phyloP scores from a whole-genome alignment of 257 asterid genomes.

The Ophiorrhiza pumila region DNA sequence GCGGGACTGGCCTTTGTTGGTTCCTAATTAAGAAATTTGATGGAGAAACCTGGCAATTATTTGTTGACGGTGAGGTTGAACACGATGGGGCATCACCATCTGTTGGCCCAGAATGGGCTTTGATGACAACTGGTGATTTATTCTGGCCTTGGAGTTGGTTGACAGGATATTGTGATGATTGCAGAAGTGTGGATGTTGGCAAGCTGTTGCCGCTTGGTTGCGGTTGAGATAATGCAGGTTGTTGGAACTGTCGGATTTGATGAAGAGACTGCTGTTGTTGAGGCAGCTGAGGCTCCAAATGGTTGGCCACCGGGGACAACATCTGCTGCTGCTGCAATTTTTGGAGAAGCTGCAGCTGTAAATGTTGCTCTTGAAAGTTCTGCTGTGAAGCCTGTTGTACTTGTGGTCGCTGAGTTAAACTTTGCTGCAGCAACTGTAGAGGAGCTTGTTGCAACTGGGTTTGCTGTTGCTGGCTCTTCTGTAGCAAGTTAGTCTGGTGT shows the following conservation, averaged over 20 bases:
- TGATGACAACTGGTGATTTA: slow-evolving; percentile 36
- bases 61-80: slow-evolving; percentile 74
- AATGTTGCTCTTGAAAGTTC: slow-evolving; percentile 60
- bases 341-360: slow-evolving; percentile 76
- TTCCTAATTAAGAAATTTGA: slow-evolving; percentile 50
- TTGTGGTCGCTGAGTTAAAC: slow-evolving; percentile 49
- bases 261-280: slow-evolving; percentile 50
- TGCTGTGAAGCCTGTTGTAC: slow-evolving; percentile 52
- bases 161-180: slow-evolving; percentile 52
- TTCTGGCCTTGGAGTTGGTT: slow-evolving; percentile 69
- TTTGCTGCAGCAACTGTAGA: slow-evolving; percentile 48
- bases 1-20: slow-evolving; percentile 42
- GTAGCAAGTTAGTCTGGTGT: slow-evolving; percentile 43
- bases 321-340: slow-evolving; percentile 66
- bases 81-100: slow-evolving; percentile 72
- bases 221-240: slow-evolving; percentile 39
- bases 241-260: slow-evolving; percentile 53
- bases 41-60: slow-evolving; percentile 48
- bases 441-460: slow-evolving; percentile 49
- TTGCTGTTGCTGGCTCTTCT: slow-evolving; percentile 62
- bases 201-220: slow-evolving; percentile 46
- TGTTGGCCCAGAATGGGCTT: slow-evolving; percentile 51
- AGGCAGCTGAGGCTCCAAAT: slow-evolving; percentile 49
- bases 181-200: slow-evolving; percentile 46
- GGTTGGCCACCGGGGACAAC: slow-evolving; percentile 39